Base-by-base conservation (phyloP, 768 basidiomycete species). In the Auricularia cornea region DNA sequence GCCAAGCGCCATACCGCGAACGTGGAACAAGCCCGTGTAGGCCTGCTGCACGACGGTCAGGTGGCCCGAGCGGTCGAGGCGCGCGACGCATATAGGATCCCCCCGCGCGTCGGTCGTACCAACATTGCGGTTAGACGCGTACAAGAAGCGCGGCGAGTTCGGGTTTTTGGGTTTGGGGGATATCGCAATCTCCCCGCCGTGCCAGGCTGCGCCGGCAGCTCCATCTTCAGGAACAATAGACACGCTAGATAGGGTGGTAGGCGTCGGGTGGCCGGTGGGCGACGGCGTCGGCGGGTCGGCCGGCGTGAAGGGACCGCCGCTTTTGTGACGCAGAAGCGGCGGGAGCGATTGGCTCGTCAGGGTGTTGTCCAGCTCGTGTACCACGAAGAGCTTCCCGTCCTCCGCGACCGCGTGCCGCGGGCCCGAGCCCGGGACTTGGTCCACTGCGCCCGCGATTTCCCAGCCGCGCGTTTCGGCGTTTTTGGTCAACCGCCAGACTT, bases 111-210 rank as follows among this genome's bases (percentile, higher is more conserved):
- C 57, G n/a, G 59, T 31, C 35, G 64, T 41, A 11, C 54, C 35
- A 32, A 66, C 64, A 59, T 64, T 60, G 10, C 67, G 51, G 56
- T 68, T 68, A 2, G 66, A 57, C 28, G 66, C 67, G 59, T 66
- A 66, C 5, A 68, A 57, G 54, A 61, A 66, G 18, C 54, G 63
- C 16, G 79, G 80, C 76, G 84, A 88, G 23, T 69, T 68, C 2
- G 61, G 26, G 1, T 79, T 79, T 80, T 75, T 12, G 26, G 1
- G 79, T 79, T 80, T 75, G 16, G 76, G 65, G 0, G 87, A 83
- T 64, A 88, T 81, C 51, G 88, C 79, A 66, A 89, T 81, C 67
- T 89, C 88, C 8, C 77, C 87, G 1, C 81, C 86, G 12, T 81
- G 69, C 69, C 80, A 86, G 65, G 69, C 62, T 33, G 80, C 67